A percentile compares a stretch with the other conserved stretches of the same genome.
phyloP scores from a whole-genome alignment of 2,329 filamentous ascomycete genomes.

The Dactylellina cionopaga region DNA sequence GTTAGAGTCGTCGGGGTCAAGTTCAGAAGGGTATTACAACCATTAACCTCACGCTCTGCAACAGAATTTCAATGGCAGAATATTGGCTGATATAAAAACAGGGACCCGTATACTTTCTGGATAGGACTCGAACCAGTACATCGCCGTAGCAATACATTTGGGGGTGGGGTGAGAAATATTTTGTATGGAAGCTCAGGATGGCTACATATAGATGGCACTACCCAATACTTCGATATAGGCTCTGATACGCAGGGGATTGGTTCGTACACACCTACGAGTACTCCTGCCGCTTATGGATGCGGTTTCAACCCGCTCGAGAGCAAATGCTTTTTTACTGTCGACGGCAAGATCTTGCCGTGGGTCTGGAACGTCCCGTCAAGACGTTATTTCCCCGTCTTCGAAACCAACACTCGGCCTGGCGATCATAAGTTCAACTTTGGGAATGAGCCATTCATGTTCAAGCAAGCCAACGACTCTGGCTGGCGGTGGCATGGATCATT shows the following conservation, averaged over 20 bases:
- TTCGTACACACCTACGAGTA: neutral
- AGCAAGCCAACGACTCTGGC: neutral
- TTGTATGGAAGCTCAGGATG: too few relatives aligned
- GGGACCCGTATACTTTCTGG: neutral
- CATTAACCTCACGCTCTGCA: too few relatives aligned
- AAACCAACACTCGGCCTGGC: neutral
- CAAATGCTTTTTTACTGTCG: constrained; percentile 2
- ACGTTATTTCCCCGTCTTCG: neutral
- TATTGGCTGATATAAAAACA: too few relatives aligned
- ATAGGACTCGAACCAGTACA: neutral
- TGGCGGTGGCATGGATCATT: constrained; percentile 17
- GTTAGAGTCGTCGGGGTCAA: neutral
- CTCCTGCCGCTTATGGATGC: neutral
- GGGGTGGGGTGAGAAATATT: neutral
- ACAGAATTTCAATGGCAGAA: too few relatives aligned
- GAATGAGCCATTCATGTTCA: constrained; percentile 10
- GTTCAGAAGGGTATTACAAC: neutral
- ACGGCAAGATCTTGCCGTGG: constrained; percentile 2
- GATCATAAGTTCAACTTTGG: constrained; percentile 22
- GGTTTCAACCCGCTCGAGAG: constrained; percentile 2
- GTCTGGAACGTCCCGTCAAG: neutral
- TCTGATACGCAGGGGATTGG: too few relatives aligned
- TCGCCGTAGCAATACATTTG: neutral
- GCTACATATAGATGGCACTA: neutral
- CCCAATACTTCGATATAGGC: neutral